Base-by-base conservation (phyloP, 2,329 filamentous ascomycete genomes). In the Aspergillus pseudonomiae region DNA sequence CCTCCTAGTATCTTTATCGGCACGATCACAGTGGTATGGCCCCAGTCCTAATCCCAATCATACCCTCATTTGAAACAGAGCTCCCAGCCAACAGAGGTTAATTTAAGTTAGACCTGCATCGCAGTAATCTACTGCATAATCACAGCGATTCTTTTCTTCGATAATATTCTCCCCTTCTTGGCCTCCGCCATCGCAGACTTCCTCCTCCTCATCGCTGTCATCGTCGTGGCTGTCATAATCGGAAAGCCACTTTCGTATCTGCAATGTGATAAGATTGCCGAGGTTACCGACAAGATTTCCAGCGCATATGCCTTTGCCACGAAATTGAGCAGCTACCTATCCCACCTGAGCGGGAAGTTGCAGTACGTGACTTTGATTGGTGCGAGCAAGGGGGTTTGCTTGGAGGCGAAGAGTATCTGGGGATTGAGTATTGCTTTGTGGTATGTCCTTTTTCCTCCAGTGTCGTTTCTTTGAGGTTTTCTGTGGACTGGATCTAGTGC, bases 341-440 rank as follows among this genome's bases (percentile, higher is more conserved):
- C 82, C 61, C 80, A 81, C 55, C 76, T 82, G 57, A 83, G 82
- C n/a, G 80, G 81, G 7, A 81, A 75, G 46, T 73, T 88, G 61
- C 79, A 81, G 24, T 81, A 88, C 64, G 72, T 73, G 16, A 77
- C 81, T 62, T 89, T 86, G 85, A 85, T 87, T 52, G 86, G 85
- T n/a, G 82, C 84, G 10, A 87, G 82, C 14, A 85, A 83, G 74
- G 73, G 85, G 21, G 91, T 91, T 61, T 97, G 94, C 81, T 88
- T 89, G 73, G 89, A 95, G 82, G 88, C 93, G 77, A 96, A 96
- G 84, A 87, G 91, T 19, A 87, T 95, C 68, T 97, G 93, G 94
- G 93, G 93, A 1, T 79, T 97, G 64, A 87, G 88, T 76, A 94
- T 97, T 77, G 89, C 89, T 5, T 85, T 96, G 57, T 93, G 85